These are phyloP conservation scores for Zychaea mexicana DNA, from an alignment of 371 early-diverging fungal species.

Conservation along the genomic window DNA sequence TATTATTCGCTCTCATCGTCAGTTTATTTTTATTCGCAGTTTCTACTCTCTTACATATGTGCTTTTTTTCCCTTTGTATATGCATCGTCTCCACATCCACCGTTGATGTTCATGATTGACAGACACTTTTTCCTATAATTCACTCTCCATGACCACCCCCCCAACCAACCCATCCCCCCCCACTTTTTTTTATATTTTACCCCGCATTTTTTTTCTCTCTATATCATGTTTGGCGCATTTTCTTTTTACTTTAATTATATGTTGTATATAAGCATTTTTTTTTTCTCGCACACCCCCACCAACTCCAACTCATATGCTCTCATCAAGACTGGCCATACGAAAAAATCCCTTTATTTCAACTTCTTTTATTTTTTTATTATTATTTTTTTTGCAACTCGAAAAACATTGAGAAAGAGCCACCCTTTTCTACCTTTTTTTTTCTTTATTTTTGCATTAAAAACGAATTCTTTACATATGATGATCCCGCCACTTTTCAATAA, in stretches of 20 bases:
- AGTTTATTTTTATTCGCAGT: conserved; percentile 8
- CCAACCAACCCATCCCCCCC: neutral
- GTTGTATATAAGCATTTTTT: conserved; percentile 8
- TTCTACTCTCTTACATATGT: conserved; percentile 3
- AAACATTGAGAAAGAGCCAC: conserved; percentile 14
- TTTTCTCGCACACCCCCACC: neutral
- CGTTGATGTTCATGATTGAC: conserved; percentile 10
- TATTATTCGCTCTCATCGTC: neutral
- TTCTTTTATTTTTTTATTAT: neutral
- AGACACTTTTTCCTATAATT: conserved; percentile 2
- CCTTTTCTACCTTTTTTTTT: conserved; percentile 7
- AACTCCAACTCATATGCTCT: neutral
- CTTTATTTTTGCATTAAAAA: neutral
- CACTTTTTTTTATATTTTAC: neutral
- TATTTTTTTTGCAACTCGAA: conserved; percentile 4
- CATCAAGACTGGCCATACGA: conserved; percentile 1
- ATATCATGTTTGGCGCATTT: conserved; percentile 5
- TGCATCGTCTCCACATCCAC: conserved; percentile 12
- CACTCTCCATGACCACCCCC: neutral
- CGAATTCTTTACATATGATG: neutral
- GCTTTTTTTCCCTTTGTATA: conserved; percentile 2
- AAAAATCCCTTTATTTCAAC: neutral
- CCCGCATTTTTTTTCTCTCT: conserved; percentile 1
- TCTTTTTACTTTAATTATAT: conserved; percentile 12
- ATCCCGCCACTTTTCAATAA: neutral